Evolutionary conservation across 768 basidiomycete genomes (phyloP).

Genomic region (Suillus clintonianus): DNA sequence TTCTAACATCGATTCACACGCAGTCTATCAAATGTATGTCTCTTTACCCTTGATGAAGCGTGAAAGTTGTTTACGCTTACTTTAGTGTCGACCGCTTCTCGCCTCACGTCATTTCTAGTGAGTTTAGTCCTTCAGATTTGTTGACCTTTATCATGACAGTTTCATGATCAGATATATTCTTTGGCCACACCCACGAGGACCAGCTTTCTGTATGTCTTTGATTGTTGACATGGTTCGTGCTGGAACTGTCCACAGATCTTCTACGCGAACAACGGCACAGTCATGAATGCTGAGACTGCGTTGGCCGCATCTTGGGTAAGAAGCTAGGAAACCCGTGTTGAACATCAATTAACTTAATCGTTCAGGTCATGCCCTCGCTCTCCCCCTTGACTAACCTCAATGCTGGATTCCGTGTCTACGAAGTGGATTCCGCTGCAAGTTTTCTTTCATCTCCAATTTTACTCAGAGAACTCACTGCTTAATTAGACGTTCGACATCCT

Average conservation of each 20-base stretch:
- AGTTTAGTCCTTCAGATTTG: constrained; percentile 11
- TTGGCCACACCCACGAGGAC: constrained; percentile 75
- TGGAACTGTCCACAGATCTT: constrained; percentile 48
- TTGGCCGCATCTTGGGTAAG: constrained; percentile 49
- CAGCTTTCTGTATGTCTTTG: constrained; percentile 50
- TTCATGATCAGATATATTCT: constrained; percentile 55
- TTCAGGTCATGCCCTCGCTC: constrained; percentile 50
- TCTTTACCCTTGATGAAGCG: too few species aligned
- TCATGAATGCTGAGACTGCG: constrained; percentile 55
- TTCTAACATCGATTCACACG: constrained; percentile 4
- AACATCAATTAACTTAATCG: neutral
- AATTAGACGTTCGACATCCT: constrained; percentile 69
- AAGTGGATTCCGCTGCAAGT: constrained; percentile 39
- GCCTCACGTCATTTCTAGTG: constrained; percentile 48
- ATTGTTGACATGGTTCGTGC: neutral
- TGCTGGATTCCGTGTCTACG: constrained; percentile 61
- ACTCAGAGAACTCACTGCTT: neutral
- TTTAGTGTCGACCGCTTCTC: constrained; percentile 47
- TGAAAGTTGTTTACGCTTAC: neutral
- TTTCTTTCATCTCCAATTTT: neutral
- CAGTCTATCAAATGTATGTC: constrained; percentile 49
- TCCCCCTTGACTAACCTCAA: constrained; percentile 71
- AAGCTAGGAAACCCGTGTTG: neutral
- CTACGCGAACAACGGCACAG: constrained; percentile 69
- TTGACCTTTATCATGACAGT: neutral